Evolutionary conservation across 2,329 filamentous ascomycete species (phyloP), one percentile per base, ranked within the genome.

Genomic region (Cucurbitaria berberidis): DNA sequence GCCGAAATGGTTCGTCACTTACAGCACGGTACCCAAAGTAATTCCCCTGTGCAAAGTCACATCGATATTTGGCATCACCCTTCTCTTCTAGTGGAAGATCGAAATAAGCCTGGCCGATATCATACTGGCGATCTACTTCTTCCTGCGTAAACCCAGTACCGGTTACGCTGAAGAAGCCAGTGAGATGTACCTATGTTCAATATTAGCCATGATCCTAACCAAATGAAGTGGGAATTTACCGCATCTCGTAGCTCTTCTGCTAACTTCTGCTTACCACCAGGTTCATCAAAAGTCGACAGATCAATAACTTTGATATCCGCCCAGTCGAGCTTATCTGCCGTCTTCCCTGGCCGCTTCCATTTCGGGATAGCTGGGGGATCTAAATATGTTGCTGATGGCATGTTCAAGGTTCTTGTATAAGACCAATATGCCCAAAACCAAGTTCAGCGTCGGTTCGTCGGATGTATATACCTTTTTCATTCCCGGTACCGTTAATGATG

Each of bases 181-280:
- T 66, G 15, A 62, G 47, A 30, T 66, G 64, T 9, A 70, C 64
- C 62, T 70, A n/a, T 15, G 57, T 32, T 35, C 22, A 13, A 22
- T 19, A 32, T 16, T 22, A 13, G 15, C 34, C n/a, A 8, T 38
- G 42, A 15, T 22, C 42, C 13, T 35, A 11, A 44, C 27, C 13
- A 38, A 35, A 1, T 46, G 27, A 9, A 18, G 15, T 21, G 11
- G 10, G 9, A 38, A 46, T 52, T 19, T 53, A 83, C 80, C 2
- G 83, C 83, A 43, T 85, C 80, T 22, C 80, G 77, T 0, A 87
- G 74, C 53, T 85, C 80, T 35, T 78, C 75, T 1, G 82, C 82
- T 0, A 86, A 74, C 30, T 74, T 76, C 45, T 83, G 70, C 60
- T 84, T 85, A 3, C 82, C 83, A 2, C 78, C 81, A 0, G 82